phyloP scores from a whole-genome alignment of 1,284 basidiomycete genomes.

The Tranzscheliella williamsii region DNA sequence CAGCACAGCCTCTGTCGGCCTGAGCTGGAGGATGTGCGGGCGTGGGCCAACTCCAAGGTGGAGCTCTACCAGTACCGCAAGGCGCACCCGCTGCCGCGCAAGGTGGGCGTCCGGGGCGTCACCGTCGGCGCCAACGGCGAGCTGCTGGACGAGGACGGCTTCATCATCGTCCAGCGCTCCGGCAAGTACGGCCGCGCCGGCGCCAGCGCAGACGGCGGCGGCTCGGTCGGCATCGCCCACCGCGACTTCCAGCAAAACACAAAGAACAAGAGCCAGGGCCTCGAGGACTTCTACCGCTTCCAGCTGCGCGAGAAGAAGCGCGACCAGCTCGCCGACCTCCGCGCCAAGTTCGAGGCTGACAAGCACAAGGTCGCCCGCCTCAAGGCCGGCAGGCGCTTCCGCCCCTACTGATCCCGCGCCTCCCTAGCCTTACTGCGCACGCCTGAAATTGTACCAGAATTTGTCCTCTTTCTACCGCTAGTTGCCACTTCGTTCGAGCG shows the following conservation, averaged over 20 bases:
- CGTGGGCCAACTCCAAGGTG: constrained; percentile 42
- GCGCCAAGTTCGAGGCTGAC: constrained; percentile 56
- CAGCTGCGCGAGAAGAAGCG: constrained; percentile 55
- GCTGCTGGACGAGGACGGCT: constrained; percentile 57
- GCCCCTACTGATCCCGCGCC: constrained; percentile 49
- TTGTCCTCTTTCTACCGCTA: neutral
- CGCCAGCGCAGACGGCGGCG: constrained; percentile 9
- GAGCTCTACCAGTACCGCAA: constrained; percentile 45
- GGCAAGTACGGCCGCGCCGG: constrained; percentile 52
- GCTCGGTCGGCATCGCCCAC: constrained; percentile 28
- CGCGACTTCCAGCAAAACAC: constrained; percentile 18
- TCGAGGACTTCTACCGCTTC: constrained; percentile 58
- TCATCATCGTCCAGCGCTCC: constrained; percentile 56
- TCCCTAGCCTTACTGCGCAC: neutral
- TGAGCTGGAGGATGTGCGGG: constrained; percentile 19
- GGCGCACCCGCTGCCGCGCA: constrained; percentile 43
- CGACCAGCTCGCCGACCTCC: constrained; percentile 50
- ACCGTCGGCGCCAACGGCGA: constrained; percentile 53
- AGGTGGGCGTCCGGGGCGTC: constrained; percentile 49
- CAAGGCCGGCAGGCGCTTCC: constrained; percentile 51
- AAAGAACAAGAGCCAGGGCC: constrained; percentile 46
- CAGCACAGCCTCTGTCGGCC: constrained; percentile 38
- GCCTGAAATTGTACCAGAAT: neutral
- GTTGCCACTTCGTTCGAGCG: too few species aligned
- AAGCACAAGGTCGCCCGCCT: constrained; percentile 50